A percentile compares a stretch with the other conserved stretches of the same genome.
Conservation (phyloP, 129 eudicot species). For the Arctium lappa region DNA sequence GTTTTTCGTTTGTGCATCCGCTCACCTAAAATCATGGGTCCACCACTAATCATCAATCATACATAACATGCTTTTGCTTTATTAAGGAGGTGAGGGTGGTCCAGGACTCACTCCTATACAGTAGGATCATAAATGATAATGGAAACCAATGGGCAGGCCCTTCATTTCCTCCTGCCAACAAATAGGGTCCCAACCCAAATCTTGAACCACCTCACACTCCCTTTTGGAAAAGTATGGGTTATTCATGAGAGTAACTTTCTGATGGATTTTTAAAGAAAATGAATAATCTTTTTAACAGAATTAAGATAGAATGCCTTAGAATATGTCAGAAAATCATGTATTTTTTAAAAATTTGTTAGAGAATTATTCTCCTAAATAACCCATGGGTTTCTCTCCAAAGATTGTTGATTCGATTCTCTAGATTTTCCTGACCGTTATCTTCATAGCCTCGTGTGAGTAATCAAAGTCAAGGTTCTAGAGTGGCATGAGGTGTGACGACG, state of each 20-base stretch:
- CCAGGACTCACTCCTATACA: too few relatives aligned
- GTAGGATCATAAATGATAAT: not conserved
- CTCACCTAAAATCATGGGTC: not conserved
- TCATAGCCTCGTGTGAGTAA: not conserved
- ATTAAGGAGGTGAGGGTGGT: constrained; percentile 6
- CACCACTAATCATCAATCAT: too few relatives aligned
- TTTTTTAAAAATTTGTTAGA: not conserved
- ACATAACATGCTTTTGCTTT: not conserved
- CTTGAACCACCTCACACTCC: not conserved
- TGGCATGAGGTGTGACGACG: too few relatives aligned
- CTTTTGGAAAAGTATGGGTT: not conserved
- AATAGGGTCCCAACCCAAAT: not conserved
- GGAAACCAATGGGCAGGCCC: not conserved
- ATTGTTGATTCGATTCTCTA: not conserved
- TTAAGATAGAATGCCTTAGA: not conserved
- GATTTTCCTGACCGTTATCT: not conserved
- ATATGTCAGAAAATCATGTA: not conserved
- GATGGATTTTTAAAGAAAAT: not conserved
- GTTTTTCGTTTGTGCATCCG: too few relatives aligned
- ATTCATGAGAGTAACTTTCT: not conserved
- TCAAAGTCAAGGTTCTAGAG: too few relatives aligned
- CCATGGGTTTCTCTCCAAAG: not conserved
- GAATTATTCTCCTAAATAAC: not conserved
- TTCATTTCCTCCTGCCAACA: not conserved
- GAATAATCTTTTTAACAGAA: too few relatives aligned